These are phyloP conservation scores for Vinca major DNA, from an alignment of 305 asterid genomes.

Conservation along the genomic window DNA sequence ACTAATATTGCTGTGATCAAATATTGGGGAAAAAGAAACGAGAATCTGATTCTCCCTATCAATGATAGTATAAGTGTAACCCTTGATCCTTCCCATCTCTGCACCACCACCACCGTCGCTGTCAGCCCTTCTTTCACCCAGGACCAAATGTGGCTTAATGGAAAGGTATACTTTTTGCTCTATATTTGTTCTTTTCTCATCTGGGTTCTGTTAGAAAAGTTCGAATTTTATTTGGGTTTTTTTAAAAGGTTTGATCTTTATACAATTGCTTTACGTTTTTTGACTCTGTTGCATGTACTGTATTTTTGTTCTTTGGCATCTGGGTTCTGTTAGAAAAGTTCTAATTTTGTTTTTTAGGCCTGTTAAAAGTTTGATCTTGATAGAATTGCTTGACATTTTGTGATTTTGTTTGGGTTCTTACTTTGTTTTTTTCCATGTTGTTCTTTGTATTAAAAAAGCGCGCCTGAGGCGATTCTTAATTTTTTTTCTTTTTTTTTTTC, in stretches of 20 bases:
- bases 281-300: neutral
- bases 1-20: conserved; percentile 93
- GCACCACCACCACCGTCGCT: conserved; percentile 98
- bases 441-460: too few relatives aligned
- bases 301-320: too few relatives aligned
- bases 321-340: too few relatives aligned
- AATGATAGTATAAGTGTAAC: conserved; percentile 96
- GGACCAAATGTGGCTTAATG: conserved; percentile 97
- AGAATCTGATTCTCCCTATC: conserved; percentile 65
- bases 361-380: too few relatives aligned
- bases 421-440: too few relatives aligned
- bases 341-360: too few relatives aligned
- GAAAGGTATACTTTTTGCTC: conserved; percentile 40
- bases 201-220: too few relatives aligned
- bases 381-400: too few relatives aligned
- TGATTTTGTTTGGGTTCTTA: too few relatives aligned
- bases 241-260: neutral
- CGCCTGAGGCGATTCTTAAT: too few relatives aligned
- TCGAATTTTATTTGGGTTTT: neutral
- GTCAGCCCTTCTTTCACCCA: conserved; percentile 67
- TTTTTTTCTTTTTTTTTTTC: too few relatives aligned
- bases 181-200: too few relatives aligned
- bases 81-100: conserved; percentile 87
- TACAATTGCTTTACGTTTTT: neutral
- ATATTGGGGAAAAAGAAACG: conserved; percentile 97